These are phyloP conservation scores for Inosperma sp. DNA, from an alignment of 768 basidiomycete species.

Conservation along the genomic window DNA sequence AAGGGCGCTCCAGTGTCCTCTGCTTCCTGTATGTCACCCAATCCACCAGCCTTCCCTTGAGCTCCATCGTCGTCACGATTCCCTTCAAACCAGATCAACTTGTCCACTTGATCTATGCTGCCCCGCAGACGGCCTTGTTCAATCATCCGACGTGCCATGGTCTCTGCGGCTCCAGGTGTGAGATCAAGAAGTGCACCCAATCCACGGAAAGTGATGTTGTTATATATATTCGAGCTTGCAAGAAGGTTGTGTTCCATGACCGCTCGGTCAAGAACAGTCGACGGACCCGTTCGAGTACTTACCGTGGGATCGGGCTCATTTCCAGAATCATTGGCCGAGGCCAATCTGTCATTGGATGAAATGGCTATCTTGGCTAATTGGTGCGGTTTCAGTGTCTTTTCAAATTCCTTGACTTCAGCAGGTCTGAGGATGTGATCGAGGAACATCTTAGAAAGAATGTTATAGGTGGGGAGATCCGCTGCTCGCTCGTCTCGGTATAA, in stretches of 20 bases:
- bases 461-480: conserved; percentile 69
- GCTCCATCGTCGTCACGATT: conserved; percentile 84
- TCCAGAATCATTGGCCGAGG: conserved; percentile 59
- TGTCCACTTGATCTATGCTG: conserved; percentile 93
- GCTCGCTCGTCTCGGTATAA: conserved; percentile 94
- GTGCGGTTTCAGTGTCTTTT: conserved; percentile 80
- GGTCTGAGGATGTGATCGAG: conserved; percentile 94
- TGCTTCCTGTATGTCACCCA: conserved; percentile 83
- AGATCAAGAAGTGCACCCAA: conserved; percentile 85
- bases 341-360: conserved; percentile 76
- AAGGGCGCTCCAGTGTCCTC: conserved; percentile 87
- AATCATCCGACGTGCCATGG: conserved; percentile 98
- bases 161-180: conserved; percentile 90
- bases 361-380: conserved; percentile 91
- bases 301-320: conserved; percentile 48
- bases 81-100: conserved; percentile 90
- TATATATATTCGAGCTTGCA: conserved; percentile 95
- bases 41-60: conserved; percentile 89
- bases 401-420: conserved; percentile 85
- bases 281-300: conserved; percentile 84
- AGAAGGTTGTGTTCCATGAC: conserved; percentile 99
- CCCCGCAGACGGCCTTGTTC: conserved; percentile 93
- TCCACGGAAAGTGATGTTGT: conserved; percentile 95
- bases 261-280: conserved; percentile 93
- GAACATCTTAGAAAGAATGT: conserved; percentile 97